These are phyloP conservation scores for Suhomyces prunicola DNA, from an alignment of 805 yeast genomes.

Conservation along the genomic window DNA sequence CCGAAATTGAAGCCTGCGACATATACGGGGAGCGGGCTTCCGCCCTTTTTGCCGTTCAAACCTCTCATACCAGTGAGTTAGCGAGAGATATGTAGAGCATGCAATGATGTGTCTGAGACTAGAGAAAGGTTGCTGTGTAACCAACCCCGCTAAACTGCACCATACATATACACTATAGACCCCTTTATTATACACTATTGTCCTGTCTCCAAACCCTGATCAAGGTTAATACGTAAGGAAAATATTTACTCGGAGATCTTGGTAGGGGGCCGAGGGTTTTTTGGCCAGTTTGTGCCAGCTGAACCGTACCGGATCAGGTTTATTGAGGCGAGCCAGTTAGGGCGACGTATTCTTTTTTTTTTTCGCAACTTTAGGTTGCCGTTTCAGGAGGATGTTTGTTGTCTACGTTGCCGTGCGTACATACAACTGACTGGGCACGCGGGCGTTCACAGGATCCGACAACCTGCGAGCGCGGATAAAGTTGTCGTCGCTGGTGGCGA, in stretches of 20 bases:
- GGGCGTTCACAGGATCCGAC: constrained; percentile 8
- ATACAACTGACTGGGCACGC: constrained; percentile 9
- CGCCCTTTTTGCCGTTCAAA: neutral
- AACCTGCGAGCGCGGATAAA: constrained; percentile 27
- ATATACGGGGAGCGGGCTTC: neutral
- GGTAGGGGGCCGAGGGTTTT: no score
- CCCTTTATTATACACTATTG: no score
- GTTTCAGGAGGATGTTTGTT: neutral
- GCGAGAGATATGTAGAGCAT: neutral
- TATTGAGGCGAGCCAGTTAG: neutral
- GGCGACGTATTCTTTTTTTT: neutral
- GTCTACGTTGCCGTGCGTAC: constrained; percentile 3
- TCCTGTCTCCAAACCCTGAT: no score
- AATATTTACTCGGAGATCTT: no score
- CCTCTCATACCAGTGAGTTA: neutral
- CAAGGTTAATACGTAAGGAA: no score
- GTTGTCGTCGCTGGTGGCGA: constrained; percentile 43
- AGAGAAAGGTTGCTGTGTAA: neutral
- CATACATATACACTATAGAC: neutral
- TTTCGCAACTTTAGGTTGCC: neutral
- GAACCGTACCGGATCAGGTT: neutral
- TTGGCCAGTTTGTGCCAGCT: neutral
- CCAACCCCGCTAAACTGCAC: neutral
- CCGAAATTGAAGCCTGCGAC: neutral
- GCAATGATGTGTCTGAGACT: neutral